Evolutionary conservation across 108 stramenopile species (phyloP).

Genomic region (Cylindrotheca fusiformis): DNA sequence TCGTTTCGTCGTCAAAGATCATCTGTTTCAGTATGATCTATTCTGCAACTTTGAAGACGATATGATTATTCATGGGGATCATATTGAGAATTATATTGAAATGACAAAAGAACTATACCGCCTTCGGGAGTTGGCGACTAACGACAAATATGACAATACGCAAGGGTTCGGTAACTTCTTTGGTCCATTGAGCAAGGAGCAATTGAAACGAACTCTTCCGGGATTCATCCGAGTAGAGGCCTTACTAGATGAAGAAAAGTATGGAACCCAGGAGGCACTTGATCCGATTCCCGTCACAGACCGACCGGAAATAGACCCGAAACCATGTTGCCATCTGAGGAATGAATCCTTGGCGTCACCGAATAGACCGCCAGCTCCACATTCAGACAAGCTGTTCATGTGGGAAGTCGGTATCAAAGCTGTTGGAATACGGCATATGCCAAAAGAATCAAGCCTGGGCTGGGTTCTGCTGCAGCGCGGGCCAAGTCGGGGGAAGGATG

Average conservation of each 20-base stretch:
- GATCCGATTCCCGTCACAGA: conserved; percentile 19
- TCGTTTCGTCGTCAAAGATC: conserved; percentile 67
- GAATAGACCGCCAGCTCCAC: conserved; percentile 19
- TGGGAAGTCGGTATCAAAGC: conserved; percentile 68
- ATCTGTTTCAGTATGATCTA: conserved; percentile 54
- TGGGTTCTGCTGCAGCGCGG: conserved; percentile 45
- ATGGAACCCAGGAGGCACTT: conserved; percentile 28
- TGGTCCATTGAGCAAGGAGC: conserved; percentile 32
- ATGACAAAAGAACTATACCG: conserved; percentile 50
- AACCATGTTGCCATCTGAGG: conserved; percentile 13
- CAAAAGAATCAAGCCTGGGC: conserved; percentile 29
- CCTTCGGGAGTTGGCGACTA: conserved; percentile 28
- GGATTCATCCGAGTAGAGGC: conserved; percentile 66
- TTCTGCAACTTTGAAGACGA: conserved; percentile 69
- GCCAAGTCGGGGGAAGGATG: conserved; percentile 4
- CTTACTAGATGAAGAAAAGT: conserved; percentile 26
- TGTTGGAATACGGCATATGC: conserved; percentile 56
- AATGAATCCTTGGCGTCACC: background rate
- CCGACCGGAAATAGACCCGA: conserved; percentile 13
- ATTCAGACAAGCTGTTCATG: conserved; percentile 45
- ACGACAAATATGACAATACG: conserved; percentile 11
- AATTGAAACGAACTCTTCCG: conserved; percentile 50
- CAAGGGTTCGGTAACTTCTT: conserved; percentile 14
- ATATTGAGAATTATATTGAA: conserved; percentile 51
- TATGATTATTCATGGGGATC: conserved; percentile 39